Evolutionary conservation across 208 protist species (phyloP).

Genomic region (Herpetomonas samuelpessoai): DNA sequence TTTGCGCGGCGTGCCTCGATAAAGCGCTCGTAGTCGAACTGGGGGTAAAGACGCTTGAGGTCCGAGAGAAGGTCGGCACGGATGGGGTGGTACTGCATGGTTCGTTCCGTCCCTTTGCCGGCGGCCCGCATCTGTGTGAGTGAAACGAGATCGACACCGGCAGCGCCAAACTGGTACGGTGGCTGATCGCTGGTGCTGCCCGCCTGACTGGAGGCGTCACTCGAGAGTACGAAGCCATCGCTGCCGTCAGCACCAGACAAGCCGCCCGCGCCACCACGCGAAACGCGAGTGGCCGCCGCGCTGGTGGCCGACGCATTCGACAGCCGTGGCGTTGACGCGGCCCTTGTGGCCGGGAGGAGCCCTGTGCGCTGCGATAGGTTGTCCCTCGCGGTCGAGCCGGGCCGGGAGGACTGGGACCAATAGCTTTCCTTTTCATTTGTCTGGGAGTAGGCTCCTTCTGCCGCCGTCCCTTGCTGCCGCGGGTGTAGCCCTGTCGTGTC

Average conservation of each 20-base stretch:
- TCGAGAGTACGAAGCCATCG: background rate
- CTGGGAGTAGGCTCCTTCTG: background rate
- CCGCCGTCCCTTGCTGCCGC: background rate
- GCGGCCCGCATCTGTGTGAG: too few species aligned
- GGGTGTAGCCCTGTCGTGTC: constrained; percentile 5
- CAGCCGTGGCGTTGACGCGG: background rate
- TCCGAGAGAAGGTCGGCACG: constrained; percentile 35
- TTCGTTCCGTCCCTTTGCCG: background rate
- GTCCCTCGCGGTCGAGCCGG: too few species aligned
- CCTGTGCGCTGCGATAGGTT: too few species aligned
- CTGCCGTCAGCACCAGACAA: background rate
- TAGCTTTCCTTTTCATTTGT: background rate
- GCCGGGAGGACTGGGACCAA: background rate
- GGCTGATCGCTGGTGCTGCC: background rate
- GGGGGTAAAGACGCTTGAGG: constrained; percentile 52
- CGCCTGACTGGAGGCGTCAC: background rate
- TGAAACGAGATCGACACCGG: background rate
- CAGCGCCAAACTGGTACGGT: background rate
- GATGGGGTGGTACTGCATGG: background rate
- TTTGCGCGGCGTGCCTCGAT: constrained; percentile 44
- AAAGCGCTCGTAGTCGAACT: constrained; percentile 66
- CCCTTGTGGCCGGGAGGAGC: background rate
- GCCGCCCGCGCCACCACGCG: background rate
- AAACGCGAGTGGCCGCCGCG: too few species aligned
- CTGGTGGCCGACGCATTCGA: background rate